Conservation (phyloP, 1,284 basidiomycete species). For the Leccinum proximum region DNA sequence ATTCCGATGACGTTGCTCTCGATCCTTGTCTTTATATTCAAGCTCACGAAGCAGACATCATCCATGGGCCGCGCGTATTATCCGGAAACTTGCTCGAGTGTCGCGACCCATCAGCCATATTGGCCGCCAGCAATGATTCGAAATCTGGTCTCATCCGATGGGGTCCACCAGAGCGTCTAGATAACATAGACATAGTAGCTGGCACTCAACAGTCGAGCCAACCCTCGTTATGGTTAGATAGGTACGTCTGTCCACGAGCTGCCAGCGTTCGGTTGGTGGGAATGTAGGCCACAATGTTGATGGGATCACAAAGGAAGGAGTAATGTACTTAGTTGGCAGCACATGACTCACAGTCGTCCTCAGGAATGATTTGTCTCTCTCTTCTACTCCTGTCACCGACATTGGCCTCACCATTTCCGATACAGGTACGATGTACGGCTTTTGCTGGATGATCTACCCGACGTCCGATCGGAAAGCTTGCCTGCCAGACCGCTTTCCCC, state of each 20-base stretch:
- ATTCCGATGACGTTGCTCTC: slow-evolving; percentile 4
- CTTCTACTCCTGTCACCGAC: slow-evolving; percentile 11
- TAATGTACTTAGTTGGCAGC: slow-evolving; percentile 5
- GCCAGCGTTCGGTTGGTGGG: slow-evolving; percentile 3
- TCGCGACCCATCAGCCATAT: slow-evolving; percentile 13
- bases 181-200: slow-evolving; percentile 2
- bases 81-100: slow-evolving; percentile 45
- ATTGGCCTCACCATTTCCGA: slow-evolving; percentile 14
- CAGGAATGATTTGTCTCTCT: slow-evolving; percentile 14
- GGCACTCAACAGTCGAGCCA: slow-evolving; percentile 4
- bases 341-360: slow-evolving; percentile 5
- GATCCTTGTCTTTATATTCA: slow-evolving; percentile 49
- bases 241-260: slow-evolving; percentile 32
- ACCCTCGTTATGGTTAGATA: slow-evolving; percentile 62
- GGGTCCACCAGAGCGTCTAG: slow-evolving; percentile 23
- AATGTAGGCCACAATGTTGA: slow-evolving; percentile 9
- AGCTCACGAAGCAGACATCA: slow-evolving; percentile 66
- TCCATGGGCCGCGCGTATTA: slow-evolving; percentile 44
- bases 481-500: slow-evolving; percentile 37
- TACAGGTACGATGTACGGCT: slow-evolving; percentile 79
- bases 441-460: slow-evolving; percentile 52
- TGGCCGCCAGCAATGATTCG: slow-evolving; percentile 15
- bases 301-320: slow-evolving; percentile 7
- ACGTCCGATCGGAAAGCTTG: slow-evolving; percentile 2
- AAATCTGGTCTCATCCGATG: slow-evolving; percentile 47